Base-by-base conservation (phyloP, 352 stramenopile genomes). In the Phytophthora vignae region DNA sequence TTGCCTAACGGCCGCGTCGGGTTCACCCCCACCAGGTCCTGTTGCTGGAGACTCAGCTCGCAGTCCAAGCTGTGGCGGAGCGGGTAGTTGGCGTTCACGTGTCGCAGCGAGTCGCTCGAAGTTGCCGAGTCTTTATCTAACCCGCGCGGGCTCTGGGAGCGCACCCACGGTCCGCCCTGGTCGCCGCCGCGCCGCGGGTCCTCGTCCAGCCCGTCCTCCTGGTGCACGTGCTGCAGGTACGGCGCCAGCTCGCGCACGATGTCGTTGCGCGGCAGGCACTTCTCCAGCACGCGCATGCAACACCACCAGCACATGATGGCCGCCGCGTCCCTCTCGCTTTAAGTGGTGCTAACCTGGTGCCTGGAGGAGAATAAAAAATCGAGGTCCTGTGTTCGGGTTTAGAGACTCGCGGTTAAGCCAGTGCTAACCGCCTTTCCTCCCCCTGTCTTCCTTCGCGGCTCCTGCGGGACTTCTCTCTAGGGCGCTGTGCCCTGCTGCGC, bases 271-370 rank as follows among this genome's bases (percentile, higher is more conserved):
- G 90, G 90, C 53, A 96, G 73, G 65, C 88, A 95, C 63, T 92
- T 92, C 68, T 96, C 89, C 68, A 96, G 62, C 54, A 94, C 82
- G 67, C 88, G 90, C 86, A 96, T 96, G 64, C 90, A 96, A 73
- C 90, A 96, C 88, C 89, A 94, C 90, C 90, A 96, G 69, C 90
- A 95, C 78, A 94, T 90, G 40, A 25, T 25, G 22, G 36, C 10
- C 14, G 6, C 27, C 27, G 27, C 4, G 27, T 31, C 27, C 36
- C 36, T 42, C 36, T 42, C 36, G 36, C 36, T 49, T 49, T 49
- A 49, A 49, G 40, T 49, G 40, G 14, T n/a, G 14, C n/a, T 19
- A 49, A 49, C 40, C 40, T 49, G 40, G 5, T 31, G 36, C 15
- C 6, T 8, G 40, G 40, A 19, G 40, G 14, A 48, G n/a, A n/a